phyloP scores from a whole-genome alignment of 2,329 filamentous ascomycete species.

The Apiospora marii region DNA sequence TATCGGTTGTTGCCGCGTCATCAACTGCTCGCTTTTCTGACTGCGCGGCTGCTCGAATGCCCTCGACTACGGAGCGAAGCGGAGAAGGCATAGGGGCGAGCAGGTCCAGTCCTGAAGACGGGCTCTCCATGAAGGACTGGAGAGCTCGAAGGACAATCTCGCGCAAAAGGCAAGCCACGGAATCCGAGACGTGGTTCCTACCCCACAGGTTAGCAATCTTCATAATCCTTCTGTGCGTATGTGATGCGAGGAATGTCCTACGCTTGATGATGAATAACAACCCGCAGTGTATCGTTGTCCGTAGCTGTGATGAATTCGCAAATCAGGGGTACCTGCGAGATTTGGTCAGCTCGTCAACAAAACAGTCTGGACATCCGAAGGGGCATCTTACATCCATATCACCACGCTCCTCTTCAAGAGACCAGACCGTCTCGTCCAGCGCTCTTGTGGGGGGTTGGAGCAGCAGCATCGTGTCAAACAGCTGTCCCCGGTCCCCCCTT shows the following conservation, averaged over 20 bases:
- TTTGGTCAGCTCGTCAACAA: not conserved
- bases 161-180: slow-evolving; percentile 26
- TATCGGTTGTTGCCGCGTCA: not conserved
- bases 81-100: slow-evolving; percentile 30
- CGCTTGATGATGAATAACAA: slow-evolving; percentile 70
- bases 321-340: slow-evolving; percentile 69
- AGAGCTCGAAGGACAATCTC: slow-evolving; percentile 37
- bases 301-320: slow-evolving; percentile 73
- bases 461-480: slow-evolving; percentile 85
- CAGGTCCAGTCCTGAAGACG: slow-evolving; percentile 40
- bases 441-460: slow-evolving; percentile 72
- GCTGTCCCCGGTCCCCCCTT: slow-evolving; percentile 48
- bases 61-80: not conserved
- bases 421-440: slow-evolving; percentile 65
- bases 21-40: not conserved
- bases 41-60: not conserved
- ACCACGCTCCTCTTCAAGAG: slow-evolving; percentile 62
- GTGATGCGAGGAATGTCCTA: slow-evolving; percentile 37
- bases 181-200: slow-evolving; percentile 37
- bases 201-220: slow-evolving; percentile 25
- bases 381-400: slow-evolving; percentile 68
- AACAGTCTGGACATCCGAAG: not conserved
- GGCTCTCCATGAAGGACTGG: slow-evolving; percentile 38
- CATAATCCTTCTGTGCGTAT: not conserved
- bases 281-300: slow-evolving; percentile 57